These are phyloP conservation scores for Juglanconis oblonga DNA, from an alignment of 2,329 filamentous ascomycete species.

Conservation along the genomic window DNA sequence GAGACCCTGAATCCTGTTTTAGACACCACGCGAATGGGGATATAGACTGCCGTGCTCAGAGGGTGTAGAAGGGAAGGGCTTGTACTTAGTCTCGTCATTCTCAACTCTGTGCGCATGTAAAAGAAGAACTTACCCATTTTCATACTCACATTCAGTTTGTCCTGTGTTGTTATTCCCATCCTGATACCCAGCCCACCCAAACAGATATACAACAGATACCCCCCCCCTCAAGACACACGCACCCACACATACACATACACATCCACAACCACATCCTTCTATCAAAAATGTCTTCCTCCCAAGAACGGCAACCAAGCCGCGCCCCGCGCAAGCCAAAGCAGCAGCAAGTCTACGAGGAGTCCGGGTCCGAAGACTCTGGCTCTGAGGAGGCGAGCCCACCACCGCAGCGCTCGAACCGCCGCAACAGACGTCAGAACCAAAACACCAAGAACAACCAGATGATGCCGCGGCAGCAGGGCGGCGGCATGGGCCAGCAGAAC, in stretches of 20 bases:
- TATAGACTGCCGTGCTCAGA: not conserved
- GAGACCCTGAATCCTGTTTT: conserved; percentile 18
- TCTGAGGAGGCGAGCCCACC: conserved; percentile 27
- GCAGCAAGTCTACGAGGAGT: conserved; percentile 30
- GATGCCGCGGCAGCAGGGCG: conserved; percentile 30
- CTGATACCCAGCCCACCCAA: not conserved
- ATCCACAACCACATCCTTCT: not conserved
- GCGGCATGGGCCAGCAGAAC: conserved; percentile 33
- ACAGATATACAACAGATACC: not conserved
- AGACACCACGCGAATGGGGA: not conserved
- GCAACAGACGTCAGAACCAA: conserved; percentile 20
- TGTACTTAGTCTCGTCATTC: not conserved
- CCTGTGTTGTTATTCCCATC: not conserved
- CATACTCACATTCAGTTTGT: not conserved
- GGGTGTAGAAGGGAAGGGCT: too few relatives aligned
- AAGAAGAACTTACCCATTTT: not conserved
- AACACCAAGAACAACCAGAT: conserved; percentile 21
- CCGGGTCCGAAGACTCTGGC: conserved; percentile 32
- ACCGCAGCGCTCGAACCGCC: conserved; percentile 25
- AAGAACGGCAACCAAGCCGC: conserved; percentile 25
- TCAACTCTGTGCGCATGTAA: not conserved
- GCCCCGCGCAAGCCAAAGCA: conserved; percentile 27
- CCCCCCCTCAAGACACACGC: not conserved
- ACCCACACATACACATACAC: conserved; percentile 20
- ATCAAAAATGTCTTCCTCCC: conserved; percentile 28